These are phyloP conservation scores for Fusarium denticulatum DNA, from an alignment of 2,329 filamentous ascomycete genomes.

Conservation along the genomic window DNA sequence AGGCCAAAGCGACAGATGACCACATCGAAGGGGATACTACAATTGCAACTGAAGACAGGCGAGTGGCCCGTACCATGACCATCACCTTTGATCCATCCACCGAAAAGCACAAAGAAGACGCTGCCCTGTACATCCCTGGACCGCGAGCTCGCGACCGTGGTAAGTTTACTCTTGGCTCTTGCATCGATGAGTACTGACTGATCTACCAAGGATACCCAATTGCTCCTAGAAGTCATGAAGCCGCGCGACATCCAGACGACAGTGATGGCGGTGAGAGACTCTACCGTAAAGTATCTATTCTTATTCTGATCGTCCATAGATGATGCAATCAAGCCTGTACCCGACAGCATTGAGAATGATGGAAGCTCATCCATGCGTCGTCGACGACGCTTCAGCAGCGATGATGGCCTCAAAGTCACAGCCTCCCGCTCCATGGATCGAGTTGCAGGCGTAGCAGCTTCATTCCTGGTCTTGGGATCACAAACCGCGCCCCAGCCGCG, in stretches of 20 bases:
- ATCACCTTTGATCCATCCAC: background rate
- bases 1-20: background rate
- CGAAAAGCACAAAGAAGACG: background rate
- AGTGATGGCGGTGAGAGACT: background rate
- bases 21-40: accelerated
- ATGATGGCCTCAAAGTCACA: background rate
- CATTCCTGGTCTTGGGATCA: background rate
- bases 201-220: background rate
- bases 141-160: background rate
- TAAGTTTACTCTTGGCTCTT: background rate
- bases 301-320: background rate
- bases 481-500: background rate
- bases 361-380: background rate
- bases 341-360: accelerated
- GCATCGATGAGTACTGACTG: background rate
- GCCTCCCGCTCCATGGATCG: conserved; percentile 1
- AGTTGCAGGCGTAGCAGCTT: background rate
- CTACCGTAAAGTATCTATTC: accelerated
- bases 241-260: background rate
- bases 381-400: background rate
- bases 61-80: background rate
- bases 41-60: background rate
- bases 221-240: background rate
- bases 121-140: background rate
- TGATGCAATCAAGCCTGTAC: background rate